Conservation (phyloP, 2,329 filamentous ascomycete species). For the Cladobotryum mycophilum region DNA sequence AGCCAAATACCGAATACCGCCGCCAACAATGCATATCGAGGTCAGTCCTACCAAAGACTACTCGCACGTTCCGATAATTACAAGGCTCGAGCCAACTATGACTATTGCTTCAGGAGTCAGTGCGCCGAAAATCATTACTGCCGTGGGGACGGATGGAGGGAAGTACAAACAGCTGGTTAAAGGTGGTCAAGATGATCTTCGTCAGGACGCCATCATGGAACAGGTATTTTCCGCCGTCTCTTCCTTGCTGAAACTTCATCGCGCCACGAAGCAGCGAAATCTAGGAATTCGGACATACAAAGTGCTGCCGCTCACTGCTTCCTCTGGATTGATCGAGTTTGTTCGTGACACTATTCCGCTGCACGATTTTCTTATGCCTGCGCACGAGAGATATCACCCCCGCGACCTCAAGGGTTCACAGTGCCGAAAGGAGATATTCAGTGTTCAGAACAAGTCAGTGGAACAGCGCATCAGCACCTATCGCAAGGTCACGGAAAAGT, state of each 20-base stretch:
- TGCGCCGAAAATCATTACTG: slow-evolving; percentile 87
- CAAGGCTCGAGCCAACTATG: slow-evolving; percentile 67
- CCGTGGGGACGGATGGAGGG: slow-evolving; percentile 67
- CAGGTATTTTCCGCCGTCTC: slow-evolving; percentile 98
- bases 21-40: slow-evolving; percentile 80
- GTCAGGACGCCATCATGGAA: slow-evolving; percentile 98
- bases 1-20: slow-evolving; percentile 65
- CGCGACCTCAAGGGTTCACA: slow-evolving; percentile 69
- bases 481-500: slow-evolving; percentile 70
- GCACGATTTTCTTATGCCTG: slow-evolving; percentile 86
- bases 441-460: slow-evolving; percentile 62
- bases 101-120: slow-evolving; percentile 85
- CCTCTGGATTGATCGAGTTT: slow-evolving; percentile 92
- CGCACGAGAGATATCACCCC: slow-evolving; percentile 81
- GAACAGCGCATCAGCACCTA: slow-evolving; percentile 70
- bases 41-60: slow-evolving; percentile 72
- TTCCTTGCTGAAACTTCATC: slow-evolving; percentile 77
- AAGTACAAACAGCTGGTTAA: slow-evolving; percentile 90
- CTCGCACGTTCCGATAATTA: slow-evolving; percentile 65
- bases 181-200: slow-evolving; percentile 89
- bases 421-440: slow-evolving; percentile 74
- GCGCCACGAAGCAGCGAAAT: slow-evolving; percentile 78
- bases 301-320: slow-evolving; percentile 79
- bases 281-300: slow-evolving; percentile 95
- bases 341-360: slow-evolving; percentile 89